phyloP scores from a whole-genome alignment of 257 asterid genomes.

The Penstemon eatonii region DNA sequence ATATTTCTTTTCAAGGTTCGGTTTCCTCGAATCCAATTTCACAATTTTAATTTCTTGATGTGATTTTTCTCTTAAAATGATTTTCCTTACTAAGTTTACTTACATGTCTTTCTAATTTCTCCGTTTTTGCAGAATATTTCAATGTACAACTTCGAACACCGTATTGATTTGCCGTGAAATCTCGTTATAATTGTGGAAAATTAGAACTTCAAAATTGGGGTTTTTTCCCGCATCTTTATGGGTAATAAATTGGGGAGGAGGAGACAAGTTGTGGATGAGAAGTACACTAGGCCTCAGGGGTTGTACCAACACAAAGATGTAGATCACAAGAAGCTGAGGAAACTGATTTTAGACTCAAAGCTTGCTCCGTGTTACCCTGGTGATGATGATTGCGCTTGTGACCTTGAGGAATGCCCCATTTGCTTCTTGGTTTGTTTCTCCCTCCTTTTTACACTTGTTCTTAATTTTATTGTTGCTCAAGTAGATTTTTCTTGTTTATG shows the following conservation, averaged over 20 bases:
- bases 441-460: not conserved
- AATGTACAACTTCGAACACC: slow-evolving; percentile 25
- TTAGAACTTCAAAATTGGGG: slow-evolving; percentile 29
- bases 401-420: slow-evolving; percentile 97
- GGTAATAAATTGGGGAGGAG: slow-evolving; percentile 97
- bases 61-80: slow-evolving; percentile 17
- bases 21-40: slow-evolving; percentile 8
- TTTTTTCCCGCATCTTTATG: slow-evolving; percentile 37
- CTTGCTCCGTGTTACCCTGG: slow-evolving; percentile 99
- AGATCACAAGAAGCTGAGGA: slow-evolving; percentile 95
- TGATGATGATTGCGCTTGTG: slow-evolving; percentile 74
- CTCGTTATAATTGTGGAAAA: slow-evolving; percentile 31
- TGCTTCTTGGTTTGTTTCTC: slow-evolving; percentile 90
- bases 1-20: slow-evolving; percentile 34
- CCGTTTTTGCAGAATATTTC: slow-evolving; percentile 26
- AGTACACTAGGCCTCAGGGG: slow-evolving; percentile 99
- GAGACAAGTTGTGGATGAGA: slow-evolving; percentile 96
- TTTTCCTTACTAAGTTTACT: no score
- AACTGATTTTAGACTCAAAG: slow-evolving; percentile 88
- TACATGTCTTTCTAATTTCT: slow-evolving; percentile 16
- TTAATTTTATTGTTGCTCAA: not conserved
- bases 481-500: not conserved
- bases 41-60: slow-evolving; percentile 6
- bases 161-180: slow-evolving; percentile 28
- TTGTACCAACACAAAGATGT: slow-evolving; percentile 94